These are phyloP conservation scores for Carex myosuroides DNA, from an alignment of 176 grass and related monocot species.

Conservation along the genomic window DNA sequence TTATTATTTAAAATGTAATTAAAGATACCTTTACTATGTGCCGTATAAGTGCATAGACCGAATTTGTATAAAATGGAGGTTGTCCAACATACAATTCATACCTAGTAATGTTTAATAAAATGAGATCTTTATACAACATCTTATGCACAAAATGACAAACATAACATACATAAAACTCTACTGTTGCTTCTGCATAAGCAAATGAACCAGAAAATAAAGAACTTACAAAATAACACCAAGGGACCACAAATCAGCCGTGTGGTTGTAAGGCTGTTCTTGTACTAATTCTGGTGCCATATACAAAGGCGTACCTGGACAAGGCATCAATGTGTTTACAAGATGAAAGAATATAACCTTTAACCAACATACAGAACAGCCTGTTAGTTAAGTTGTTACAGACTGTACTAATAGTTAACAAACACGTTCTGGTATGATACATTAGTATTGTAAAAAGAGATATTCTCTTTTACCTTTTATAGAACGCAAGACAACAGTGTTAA, in stretches of 20 bases:
- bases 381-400: background rate
- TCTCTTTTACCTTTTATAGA: constrained; percentile 74
- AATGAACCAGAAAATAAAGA: constrained; percentile 5
- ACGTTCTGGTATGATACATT: background rate
- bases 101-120: constrained; percentile 29
- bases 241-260: constrained; percentile 94
- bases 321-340: constrained; percentile 27
- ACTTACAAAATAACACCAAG: constrained; percentile 97
- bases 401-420: constrained; percentile 13
- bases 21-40: constrained; percentile 86
- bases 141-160: background rate
- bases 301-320: constrained; percentile 67
- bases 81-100: constrained; percentile 97
- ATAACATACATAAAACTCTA: background rate
- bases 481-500: constrained; percentile 86
- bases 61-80: constrained; percentile 98
- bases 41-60: constrained; percentile 84
- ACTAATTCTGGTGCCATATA: constrained; percentile 99
- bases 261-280: constrained; percentile 92
- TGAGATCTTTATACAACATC: background rate
- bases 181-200: background rate
- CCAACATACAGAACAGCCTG: background rate
- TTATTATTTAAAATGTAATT: constrained; percentile 7
- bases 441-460: constrained; percentile 4
- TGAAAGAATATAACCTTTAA: background rate